Conservation (phyloP, 306 rosid genomes). For the Prunus mume region DNA sequence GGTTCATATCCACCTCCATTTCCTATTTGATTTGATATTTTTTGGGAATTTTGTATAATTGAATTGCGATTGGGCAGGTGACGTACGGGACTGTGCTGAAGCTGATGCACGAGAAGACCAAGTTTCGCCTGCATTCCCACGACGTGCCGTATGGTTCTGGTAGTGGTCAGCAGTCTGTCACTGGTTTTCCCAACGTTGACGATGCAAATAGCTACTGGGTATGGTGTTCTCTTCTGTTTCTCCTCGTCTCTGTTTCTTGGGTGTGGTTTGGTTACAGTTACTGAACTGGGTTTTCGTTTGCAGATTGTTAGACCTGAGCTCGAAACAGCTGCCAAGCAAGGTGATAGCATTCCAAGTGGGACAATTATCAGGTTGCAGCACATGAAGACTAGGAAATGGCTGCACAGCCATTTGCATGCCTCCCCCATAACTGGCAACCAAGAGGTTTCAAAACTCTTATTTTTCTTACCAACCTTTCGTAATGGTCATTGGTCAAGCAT, state of each 20-base stretch:
- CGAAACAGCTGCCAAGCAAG: slow-evolving; percentile 81
- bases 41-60: not conserved
- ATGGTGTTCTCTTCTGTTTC: not conserved
- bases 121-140: slow-evolving; percentile 89
- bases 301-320: slow-evolving; percentile 78
- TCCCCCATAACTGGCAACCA: slow-evolving; percentile 94
- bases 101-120: slow-evolving; percentile 93
- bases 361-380: slow-evolving; percentile 87
- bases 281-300: slow-evolving; percentile 14
- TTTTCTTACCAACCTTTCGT: not conserved
- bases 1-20: slow-evolving; percentile 32
- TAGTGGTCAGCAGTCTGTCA: slow-evolving; percentile 98
- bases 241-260: not conserved
- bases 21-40: not conserved
- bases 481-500: not conserved
- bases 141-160: slow-evolving; percentile 99
- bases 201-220: slow-evolving; percentile 99
- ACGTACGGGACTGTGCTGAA: slow-evolving; percentile 84
- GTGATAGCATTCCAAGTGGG: slow-evolving; percentile 72
- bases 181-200: slow-evolving; percentile 82
- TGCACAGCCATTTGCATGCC: slow-evolving; percentile 94
- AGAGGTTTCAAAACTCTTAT: slow-evolving; percentile 45
- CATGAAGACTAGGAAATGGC: slow-evolving; percentile 97
- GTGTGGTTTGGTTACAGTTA: not conserved
- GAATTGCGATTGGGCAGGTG: slow-evolving; percentile 39